Percentiles rank a stretch among this genome's conserved stretches.
These are phyloP conservation scores for Dalbergia cultrata DNA, from an alignment of 306 rosid species.

Conservation along the genomic window DNA sequence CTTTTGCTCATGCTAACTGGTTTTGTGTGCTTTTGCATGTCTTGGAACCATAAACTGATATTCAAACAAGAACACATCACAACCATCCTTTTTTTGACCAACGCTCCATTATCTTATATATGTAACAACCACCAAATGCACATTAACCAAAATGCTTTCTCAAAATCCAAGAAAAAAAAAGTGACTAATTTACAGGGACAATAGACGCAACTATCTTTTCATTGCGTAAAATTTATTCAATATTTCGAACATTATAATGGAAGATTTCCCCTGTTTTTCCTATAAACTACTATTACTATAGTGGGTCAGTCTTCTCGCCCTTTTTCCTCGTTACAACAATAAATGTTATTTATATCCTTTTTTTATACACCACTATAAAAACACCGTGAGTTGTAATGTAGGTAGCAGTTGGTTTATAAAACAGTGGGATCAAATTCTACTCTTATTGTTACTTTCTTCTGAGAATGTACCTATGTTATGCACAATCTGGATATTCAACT, in stretches of 20 bases:
- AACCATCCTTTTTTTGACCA: constrained; percentile 54
- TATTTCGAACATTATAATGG: constrained; percentile 18
- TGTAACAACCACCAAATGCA: constrained; percentile 43
- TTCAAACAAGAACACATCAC: constrained; percentile 48
- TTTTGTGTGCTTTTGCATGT: constrained; percentile 63
- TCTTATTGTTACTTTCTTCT: no score
- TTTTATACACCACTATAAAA: no score
- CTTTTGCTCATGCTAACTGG: constrained; percentile 49
- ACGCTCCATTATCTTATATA: neutral
- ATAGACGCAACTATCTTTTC: constrained; percentile 25
- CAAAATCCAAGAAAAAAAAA: constrained; percentile 64
- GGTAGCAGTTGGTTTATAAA: no score
- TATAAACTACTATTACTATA: neutral
- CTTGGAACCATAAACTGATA: constrained; percentile 61
- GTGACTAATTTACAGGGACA: constrained; percentile 8
- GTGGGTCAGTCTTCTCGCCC: no score
- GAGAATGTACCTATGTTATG: no score
- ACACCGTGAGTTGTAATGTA: no score
- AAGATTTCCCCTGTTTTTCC: constrained; percentile 16
- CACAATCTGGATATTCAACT: no score
- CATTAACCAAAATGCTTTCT: constrained; percentile 53
- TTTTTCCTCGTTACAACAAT: no score
- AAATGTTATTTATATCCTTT: no score
- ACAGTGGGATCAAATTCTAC: no score
- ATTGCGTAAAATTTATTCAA: constrained; percentile 26